These are phyloP conservation scores for Cyberlindnera xylosilytica DNA, from an alignment of 805 yeast species.

Conservation along the genomic window DNA sequence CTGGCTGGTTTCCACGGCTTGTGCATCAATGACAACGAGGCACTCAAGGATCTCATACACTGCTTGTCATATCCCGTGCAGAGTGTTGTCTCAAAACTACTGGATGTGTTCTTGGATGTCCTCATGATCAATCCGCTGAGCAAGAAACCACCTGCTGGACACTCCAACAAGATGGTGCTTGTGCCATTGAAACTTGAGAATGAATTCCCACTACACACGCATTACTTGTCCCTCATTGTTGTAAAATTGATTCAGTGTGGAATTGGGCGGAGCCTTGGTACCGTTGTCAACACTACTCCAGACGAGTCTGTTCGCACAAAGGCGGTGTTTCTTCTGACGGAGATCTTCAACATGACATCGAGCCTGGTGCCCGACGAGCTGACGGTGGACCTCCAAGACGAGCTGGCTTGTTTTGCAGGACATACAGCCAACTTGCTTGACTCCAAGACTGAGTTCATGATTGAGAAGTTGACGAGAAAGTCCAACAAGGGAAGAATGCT, in stretches of 20 bases:
- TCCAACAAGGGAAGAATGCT: slow-evolving; percentile 37
- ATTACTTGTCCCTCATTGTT: slow-evolving; percentile 62
- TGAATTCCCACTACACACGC: slow-evolving; percentile 49
- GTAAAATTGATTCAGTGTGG: slow-evolving; percentile 53
- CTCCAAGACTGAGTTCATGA: slow-evolving; percentile 38
- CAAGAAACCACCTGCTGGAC: slow-evolving; percentile 10
- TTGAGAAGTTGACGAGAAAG: slow-evolving; percentile 43
- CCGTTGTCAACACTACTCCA: slow-evolving; percentile 38
- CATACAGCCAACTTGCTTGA: not conserved
- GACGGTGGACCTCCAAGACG: slow-evolving; percentile 16
- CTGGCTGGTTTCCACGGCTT: slow-evolving; percentile 76
- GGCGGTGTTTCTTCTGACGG: slow-evolving; percentile 63
- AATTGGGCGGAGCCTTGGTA: slow-evolving; percentile 45
- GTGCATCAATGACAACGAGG: slow-evolving; percentile 51
- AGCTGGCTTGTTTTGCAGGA: not conserved
- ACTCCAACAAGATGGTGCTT: slow-evolving; percentile 18
- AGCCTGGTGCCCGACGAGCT: slow-evolving; percentile 51
- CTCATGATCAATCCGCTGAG: slow-evolving; percentile 56
- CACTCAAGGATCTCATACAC: slow-evolving; percentile 53
- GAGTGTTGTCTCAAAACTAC: slow-evolving; percentile 53
- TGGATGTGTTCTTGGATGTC: slow-evolving; percentile 71
- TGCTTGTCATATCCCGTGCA: slow-evolving; percentile 62
- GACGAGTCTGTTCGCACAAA: slow-evolving; percentile 50
- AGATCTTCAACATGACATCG: slow-evolving; percentile 52
- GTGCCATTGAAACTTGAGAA: slow-evolving; percentile 35